A percentile compares a stretch with the other conserved stretches of the same genome.
Conservation (phyloP, 1,284 basidiomycete species). For the Mycena sp. region DNA sequence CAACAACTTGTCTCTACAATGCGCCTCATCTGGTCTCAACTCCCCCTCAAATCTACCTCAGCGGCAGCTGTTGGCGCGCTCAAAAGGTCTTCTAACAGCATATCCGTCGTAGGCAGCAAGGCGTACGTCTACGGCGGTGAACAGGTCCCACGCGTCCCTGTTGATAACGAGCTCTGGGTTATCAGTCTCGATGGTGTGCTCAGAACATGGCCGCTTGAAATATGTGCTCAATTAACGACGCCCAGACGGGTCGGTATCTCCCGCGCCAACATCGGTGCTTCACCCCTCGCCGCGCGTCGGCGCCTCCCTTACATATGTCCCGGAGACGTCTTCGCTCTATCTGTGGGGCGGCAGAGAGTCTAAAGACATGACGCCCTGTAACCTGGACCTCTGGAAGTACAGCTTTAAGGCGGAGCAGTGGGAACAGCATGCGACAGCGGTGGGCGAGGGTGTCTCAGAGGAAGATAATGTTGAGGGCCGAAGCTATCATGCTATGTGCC, state of each 20-base stretch:
- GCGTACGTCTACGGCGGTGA: constrained; percentile 6
- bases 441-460: neutral
- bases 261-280: neutral
- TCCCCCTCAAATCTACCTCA: neutral
- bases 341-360: constrained; percentile 11
- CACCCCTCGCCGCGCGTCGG: constrained; percentile 8
- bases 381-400: constrained; percentile 1
- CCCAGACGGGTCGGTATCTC: neutral
- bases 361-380: constrained; percentile 5
- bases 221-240: neutral
- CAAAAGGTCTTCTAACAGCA: constrained; percentile 6
- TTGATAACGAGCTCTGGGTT: constrained; percentile 11
- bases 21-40: constrained; percentile 1
- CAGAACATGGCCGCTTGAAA: neutral
- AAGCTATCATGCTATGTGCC: constrained; percentile 14
- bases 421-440: neutral
- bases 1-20: too few relatives aligned
- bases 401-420: neutral
- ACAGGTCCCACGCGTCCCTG: neutral
- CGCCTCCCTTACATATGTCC: neutral
- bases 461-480: neutral
- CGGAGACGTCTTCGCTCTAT: neutral
- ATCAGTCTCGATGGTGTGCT: constrained; percentile 2
- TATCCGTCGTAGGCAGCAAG: neutral
- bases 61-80: neutral